These are phyloP conservation scores for Stenogyne calaminthoides DNA, from an alignment of 305 asterid genomes.

Conservation along the genomic window DNA sequence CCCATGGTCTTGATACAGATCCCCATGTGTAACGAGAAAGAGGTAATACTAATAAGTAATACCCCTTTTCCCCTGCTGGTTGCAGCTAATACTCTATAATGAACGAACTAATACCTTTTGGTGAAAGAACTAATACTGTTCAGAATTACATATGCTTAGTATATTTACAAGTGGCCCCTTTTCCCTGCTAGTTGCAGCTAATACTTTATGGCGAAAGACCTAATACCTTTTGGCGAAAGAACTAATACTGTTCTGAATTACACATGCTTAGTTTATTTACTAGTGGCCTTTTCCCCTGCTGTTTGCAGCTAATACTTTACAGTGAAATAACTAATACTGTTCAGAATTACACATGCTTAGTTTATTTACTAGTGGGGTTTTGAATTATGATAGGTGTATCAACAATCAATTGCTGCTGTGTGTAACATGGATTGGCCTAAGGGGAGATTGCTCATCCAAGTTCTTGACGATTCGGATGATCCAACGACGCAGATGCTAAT, in stretches of 20 bases:
- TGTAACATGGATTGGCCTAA: constrained; percentile 96
- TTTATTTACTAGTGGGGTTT: neutral
- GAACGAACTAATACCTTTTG: no score
- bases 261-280: neutral
- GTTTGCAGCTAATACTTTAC: neutral
- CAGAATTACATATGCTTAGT: no score
- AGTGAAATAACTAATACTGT: no score
- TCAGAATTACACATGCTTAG: no score
- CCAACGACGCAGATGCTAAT: constrained; percentile 61
- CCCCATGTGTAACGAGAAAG: constrained; percentile 98
- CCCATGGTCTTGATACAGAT: constrained; percentile 99
- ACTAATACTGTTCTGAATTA: no score
- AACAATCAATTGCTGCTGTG: constrained; percentile 93
- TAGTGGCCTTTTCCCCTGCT: neutral
- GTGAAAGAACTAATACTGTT: no score
- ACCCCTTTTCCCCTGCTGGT: neutral
- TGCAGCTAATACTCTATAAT: no score
- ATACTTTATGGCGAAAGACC: no score
- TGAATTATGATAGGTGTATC: constrained; percentile 64
- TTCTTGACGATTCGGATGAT: constrained; percentile 93
- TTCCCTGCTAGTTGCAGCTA: neutral
- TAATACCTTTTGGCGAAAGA: no score
- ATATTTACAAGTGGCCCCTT: neutral
- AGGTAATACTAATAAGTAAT: constrained; percentile 48
- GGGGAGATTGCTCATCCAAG: constrained; percentile 72